Evolutionary conservation across 164 flowering plant genomes (phyloP).

Genomic region (Platanus orientalis): DNA sequence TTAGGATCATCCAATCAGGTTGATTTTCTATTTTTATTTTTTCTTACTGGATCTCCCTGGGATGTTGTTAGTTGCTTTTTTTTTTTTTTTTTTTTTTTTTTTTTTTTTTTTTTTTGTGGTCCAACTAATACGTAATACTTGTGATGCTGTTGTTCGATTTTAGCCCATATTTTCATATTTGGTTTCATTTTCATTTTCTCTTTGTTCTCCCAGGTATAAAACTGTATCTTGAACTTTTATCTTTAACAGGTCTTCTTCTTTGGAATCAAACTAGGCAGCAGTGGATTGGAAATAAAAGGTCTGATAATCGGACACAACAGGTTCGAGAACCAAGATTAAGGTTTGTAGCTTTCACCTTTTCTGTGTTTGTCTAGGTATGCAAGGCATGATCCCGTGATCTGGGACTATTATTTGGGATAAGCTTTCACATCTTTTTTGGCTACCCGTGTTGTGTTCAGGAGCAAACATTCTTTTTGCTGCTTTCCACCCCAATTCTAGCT

Average conservation of each 20-base stretch:
- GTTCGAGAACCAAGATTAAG: conserved; percentile 48
- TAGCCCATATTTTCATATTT: no score
- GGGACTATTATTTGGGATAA: background rate
- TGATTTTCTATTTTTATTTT: background rate
- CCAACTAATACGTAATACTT: no score
- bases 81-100: no score
- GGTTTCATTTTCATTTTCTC: background rate
- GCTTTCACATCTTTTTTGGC: no score
- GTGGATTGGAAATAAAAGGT: conserved; percentile 48
- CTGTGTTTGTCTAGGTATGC: background rate
- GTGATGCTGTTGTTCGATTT: no score
- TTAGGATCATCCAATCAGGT: background rate
- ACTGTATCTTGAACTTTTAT: background rate
- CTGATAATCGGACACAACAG: conserved; percentile 23
- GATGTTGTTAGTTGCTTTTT: background rate
- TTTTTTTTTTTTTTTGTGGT: no score
- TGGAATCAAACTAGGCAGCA: conserved; percentile 72
- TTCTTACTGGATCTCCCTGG: background rate
- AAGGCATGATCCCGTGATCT: background rate
- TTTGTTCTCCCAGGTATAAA: background rate
- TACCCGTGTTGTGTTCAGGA: no score
- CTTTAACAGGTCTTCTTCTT: conserved; percentile 50
- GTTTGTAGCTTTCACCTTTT: conserved; percentile 22
- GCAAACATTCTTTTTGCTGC: no score
- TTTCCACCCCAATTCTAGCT: no score